Base-by-base conservation (phyloP, 164 flowering plant species). In the Kingdonia uniflora region DNA sequence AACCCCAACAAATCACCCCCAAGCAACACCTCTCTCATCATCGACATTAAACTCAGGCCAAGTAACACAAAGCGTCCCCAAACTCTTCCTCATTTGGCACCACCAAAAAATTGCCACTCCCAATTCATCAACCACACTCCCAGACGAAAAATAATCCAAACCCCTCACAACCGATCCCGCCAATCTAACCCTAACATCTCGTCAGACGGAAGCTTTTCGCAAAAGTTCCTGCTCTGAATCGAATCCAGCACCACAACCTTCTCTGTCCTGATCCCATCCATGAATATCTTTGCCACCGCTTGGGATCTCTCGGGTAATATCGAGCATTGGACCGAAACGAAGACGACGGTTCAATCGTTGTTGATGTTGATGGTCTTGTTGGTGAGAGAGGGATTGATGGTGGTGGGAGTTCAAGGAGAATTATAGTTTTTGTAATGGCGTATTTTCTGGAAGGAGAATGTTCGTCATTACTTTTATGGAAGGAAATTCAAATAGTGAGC, bases 61-160 rank as follows among this genome's bases (percentile, higher is more conserved):
- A 12, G 85, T 63, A 44, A 80, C 75, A 51, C 76, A 77, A 6
- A 85, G 53, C 1, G 80, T 69, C 26, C 76, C 94, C 41, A 55
- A 68, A 49, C 82, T 73, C 55, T 74, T 81, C 74, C 22, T 78
- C 65, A 81, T 45, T 61, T 87, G 68, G 55, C 94, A 82, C 40
- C 74, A 65, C 13, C 64, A 61, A 65, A 87, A 53, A 20, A 87
- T 56, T 57, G 96, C 85, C 51, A 94, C 96, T 38, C 57, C 70
- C 56, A 85, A 63, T 45, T 94, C 94, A 60, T 87, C 95, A 0
- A 82, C 61, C 53, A 87, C 64, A 42, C 94, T 87, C 29, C 91
- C 96, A 6, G 94, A 81, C 37, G 85, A 88, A 44, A 79, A 80
- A 55, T 73, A 82, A 23, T 73, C 77, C 37, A 85, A 14, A 44